Base-by-base conservation (phyloP, 2,329 filamentous ascomycete species). In the Fusarium sp. region DNA sequence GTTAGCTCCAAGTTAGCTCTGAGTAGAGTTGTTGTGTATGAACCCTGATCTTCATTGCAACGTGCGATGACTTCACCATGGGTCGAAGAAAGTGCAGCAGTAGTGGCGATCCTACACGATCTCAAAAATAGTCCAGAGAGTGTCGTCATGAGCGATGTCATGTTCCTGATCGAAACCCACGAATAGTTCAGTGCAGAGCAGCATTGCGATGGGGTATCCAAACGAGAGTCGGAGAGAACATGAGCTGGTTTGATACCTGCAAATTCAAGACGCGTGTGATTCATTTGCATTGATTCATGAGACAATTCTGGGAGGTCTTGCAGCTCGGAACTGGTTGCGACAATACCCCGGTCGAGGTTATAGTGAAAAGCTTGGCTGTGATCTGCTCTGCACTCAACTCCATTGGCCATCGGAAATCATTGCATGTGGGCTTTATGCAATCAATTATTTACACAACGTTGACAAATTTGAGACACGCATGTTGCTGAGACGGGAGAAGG, bases 101-200 rank as follows among this genome's bases (percentile, higher is more conserved):
- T 46, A 33, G 13, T 32, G n/a, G 23, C 52, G 66, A 69, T 67
- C 54, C 30, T 9, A 53, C 37, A 21, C 62, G 38, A 46, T 46
- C 46, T 47, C n/a, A 33, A 25, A 28, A 40, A 37, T 33, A 47
- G 23, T 16, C 15, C 28, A 18, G 12, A 35, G 18, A 43, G 40
- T 68, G 66, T 69, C 49, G 66, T 69, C 64, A 69, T 62, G 49
- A 47, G 23, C 35, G 13, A 68, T 67, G 63, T 50, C 66, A 69
- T 68, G 56, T 68, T 50, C 66, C 64, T 62, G 49, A 46, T 12
- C 18, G 32, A 28, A 40, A 33, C 37, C 30, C 25, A 21, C 23
- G 35, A 49, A 50, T 10, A 43, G 21, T 28, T 28, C 23, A 37
- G 33, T 23, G 32, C 25, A 30, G 32, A 43, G 40, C 21, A 16